Percentiles rank a stretch among this genome's conserved stretches.
Conservation (phyloP, 306 rosid genomes). For the Ammopiptanthus mongolicus region DNA sequence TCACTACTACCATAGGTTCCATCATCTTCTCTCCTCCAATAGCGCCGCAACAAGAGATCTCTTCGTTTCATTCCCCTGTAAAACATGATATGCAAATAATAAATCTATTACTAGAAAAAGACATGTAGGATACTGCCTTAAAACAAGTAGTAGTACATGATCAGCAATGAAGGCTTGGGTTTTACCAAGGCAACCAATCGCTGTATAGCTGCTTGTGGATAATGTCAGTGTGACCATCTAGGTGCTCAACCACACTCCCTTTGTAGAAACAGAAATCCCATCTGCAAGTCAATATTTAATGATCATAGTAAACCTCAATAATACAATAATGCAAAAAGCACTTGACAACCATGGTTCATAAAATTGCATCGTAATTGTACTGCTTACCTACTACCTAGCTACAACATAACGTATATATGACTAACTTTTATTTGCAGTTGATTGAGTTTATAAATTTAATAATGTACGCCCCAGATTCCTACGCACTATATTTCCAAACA, state of each 20-base stretch:
- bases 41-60: constrained; percentile 88
- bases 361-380: background rate
- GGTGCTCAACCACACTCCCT: constrained; percentile 86
- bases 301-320: constrained; percentile 26
- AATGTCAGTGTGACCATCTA: constrained; percentile 97
- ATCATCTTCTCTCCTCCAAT: constrained; percentile 99
- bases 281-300: constrained; percentile 52
- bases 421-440: background rate
- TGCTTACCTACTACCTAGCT: background rate
- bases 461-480: constrained; percentile 6
- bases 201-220: constrained; percentile 67
- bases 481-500: background rate
- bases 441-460: constrained; percentile 1
- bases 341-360: constrained; percentile 1
- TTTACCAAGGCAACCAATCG: constrained; percentile 95
- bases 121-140: constrained; percentile 2
- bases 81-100: constrained; percentile 14
- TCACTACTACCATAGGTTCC: constrained; percentile 84
- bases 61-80: constrained; percentile 84
- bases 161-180: constrained; percentile 28
- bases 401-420: background rate
- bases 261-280: constrained; percentile 89
- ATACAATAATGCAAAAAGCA: constrained; percentile 21
- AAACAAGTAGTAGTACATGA: constrained; percentile 25
- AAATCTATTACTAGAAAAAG: background rate